Conservation (phyloP, 2,329 filamentous ascomycete genomes). For the Venturia nashicola region DNA sequence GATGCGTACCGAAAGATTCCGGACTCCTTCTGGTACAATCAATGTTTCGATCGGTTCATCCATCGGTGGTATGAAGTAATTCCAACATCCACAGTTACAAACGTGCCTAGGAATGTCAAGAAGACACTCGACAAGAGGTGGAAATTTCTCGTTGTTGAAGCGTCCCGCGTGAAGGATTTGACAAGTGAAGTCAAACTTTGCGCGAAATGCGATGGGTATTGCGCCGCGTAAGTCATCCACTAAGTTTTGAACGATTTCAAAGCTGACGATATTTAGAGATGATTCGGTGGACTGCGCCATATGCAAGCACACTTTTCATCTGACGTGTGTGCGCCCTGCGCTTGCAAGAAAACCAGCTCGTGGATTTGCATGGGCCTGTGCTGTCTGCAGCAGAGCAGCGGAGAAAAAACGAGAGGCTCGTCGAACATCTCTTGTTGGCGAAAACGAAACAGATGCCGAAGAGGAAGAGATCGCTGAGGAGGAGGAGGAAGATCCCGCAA, state of each 20-base stretch:
- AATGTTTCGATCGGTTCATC: conserved; percentile 96
- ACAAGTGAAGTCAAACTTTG: conserved; percentile 93
- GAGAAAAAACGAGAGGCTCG: conserved; percentile 85
- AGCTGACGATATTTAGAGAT: conserved; percentile 40
- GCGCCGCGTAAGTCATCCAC: conserved; percentile 61
- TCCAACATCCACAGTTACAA: conserved; percentile 82
- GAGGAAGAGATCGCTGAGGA: conserved; percentile 55
- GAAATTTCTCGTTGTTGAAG: conserved; percentile 92
- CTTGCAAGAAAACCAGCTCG: conserved; percentile 91
- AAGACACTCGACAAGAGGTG: conserved; percentile 91
- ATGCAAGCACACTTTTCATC: conserved; percentile 91
- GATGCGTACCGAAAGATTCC: conserved; percentile 74
- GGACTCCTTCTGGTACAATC: conserved; percentile 93
- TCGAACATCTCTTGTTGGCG: conserved; percentile 62
- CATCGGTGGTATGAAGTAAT: conserved; percentile 97
- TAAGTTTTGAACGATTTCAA: neutral
- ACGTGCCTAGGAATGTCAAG: conserved; percentile 90
- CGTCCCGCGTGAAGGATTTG: conserved; percentile 85
- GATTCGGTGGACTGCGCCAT: conserved; percentile 97
- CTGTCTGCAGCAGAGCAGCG: conserved; percentile 88
- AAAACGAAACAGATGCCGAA: conserved; percentile 39
- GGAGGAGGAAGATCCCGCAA: conserved; percentile 51
- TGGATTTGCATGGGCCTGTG: conserved; percentile 97
- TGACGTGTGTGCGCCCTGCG: conserved; percentile 91
- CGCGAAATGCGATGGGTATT: conserved; percentile 84